Evolutionary conservation across 2,329 filamentous ascomycete genomes (phyloP).

Genomic region (Pyricularia grisea): DNA sequence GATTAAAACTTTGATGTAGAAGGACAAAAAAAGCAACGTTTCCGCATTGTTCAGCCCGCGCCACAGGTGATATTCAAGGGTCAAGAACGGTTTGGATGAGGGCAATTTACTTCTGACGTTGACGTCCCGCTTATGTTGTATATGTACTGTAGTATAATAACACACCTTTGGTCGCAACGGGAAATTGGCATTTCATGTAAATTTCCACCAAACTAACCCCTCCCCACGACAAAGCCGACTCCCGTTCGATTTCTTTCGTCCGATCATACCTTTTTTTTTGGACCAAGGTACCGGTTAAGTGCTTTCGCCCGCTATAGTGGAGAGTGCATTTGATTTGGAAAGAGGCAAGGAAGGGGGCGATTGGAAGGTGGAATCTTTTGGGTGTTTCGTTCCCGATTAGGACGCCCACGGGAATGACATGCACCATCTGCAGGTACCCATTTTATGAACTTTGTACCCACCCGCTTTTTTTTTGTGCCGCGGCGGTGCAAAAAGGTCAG

Average conservation of each 20-base stretch:
- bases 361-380: too few relatives aligned
- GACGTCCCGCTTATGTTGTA: not conserved
- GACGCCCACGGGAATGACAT: not conserved
- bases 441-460: too few relatives aligned
- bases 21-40: not conserved
- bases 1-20: not conserved
- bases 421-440: not conserved
- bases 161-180: not conserved
- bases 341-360: too few relatives aligned
- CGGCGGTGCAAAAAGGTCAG: not conserved
- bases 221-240: not conserved
- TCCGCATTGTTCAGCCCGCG: not conserved
- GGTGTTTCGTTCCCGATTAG: not conserved
- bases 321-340: not conserved
- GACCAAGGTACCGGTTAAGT: not conserved
- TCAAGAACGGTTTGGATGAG: not conserved
- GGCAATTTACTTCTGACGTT: not conserved
- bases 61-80: not conserved
- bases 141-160: not conserved
- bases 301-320: not conserved
- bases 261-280: not conserved
- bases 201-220: not conserved
- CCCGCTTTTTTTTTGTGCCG: too few relatives aligned
- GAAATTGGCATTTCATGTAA: not conserved
- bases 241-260: not conserved